A percentile compares a stretch with the other conserved stretches of the same genome.
Evolutionary conservation across 768 basidiomycete genomes (phyloP).

Genomic region (Dioszegia aurantiaca): DNA sequence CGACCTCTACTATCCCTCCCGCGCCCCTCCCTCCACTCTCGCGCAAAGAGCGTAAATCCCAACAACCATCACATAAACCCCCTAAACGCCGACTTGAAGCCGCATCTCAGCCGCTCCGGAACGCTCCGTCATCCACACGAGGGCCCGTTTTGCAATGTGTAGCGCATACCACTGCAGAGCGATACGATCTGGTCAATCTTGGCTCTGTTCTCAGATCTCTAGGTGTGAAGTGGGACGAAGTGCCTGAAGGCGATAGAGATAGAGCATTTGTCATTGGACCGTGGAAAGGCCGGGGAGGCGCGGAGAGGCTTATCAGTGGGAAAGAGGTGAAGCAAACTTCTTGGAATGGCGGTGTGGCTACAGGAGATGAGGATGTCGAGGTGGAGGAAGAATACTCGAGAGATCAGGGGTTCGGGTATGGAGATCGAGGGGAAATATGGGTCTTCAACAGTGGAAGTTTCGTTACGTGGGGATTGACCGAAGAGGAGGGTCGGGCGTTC

Average conservation of each 20-base stretch:
- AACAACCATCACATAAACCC: constrained; percentile 44
- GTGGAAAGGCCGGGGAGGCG: constrained; percentile 45
- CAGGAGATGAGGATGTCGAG: constrained; percentile 55
- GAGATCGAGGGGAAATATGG: constrained; percentile 70
- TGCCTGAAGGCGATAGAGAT: constrained; percentile 47
- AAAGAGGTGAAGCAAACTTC: constrained; percentile 30
- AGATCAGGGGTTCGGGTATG: constrained; percentile 44
- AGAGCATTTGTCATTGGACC: constrained; percentile 45
- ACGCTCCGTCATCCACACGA: constrained; percentile 80
- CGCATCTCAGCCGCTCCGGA: constrained; percentile 78
- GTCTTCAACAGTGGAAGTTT: constrained; percentile 83
- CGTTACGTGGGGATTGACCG: constrained; percentile 83
- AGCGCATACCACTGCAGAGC: constrained; percentile 81
- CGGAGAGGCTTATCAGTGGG: constrained; percentile 32
- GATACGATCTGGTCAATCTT: constrained; percentile 68
- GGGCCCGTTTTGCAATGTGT: constrained; percentile 74
- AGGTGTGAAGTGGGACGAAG: constrained; percentile 47
- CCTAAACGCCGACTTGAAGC: constrained; percentile 69
- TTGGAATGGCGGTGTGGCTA: neutral
- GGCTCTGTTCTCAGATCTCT: constrained; percentile 35
- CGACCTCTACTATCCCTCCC: neutral
- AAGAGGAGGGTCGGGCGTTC: constrained; percentile 70
- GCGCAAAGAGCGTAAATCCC: constrained; percentile 12
- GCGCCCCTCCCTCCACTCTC: neutral
- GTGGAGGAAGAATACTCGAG: constrained; percentile 56